Percentiles rank a stretch among this genome's conserved stretches.
Evolutionary conservation across 495 filamentous ascomycete species (phyloP).

Genomic region (Lasiosphaeriaceae sp.): DNA sequence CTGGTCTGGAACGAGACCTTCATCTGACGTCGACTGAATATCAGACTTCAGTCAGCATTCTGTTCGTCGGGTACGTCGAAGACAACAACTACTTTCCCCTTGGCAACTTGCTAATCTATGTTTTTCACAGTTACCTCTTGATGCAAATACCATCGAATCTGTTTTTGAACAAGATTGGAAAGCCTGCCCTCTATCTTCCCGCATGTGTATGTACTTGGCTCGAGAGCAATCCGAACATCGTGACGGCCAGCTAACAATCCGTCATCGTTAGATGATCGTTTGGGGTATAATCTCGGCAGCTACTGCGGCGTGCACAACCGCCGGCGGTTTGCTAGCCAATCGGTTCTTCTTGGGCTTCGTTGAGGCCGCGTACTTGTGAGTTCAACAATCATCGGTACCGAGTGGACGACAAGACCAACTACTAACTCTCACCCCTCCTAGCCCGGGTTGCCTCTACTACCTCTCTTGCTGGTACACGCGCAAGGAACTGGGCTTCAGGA

Average conservation of each 20-base stretch:
- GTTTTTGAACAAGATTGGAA: constrained; percentile 53
- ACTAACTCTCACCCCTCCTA: background rate
- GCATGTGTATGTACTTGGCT: constrained; percentile 37
- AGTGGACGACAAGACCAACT: too few relatives aligned
- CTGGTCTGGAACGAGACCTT: constrained; percentile 45
- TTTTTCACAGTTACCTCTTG: constrained; percentile 44
- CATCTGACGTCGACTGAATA: constrained; percentile 42
- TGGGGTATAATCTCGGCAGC: constrained; percentile 71
- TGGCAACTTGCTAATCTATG: background rate
- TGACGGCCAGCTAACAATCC: too few relatives aligned
- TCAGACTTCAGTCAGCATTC: constrained; percentile 62
- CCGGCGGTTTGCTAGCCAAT: constrained; percentile 57
- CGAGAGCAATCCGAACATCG: too few relatives aligned
- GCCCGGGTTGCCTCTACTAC: constrained; percentile 49
- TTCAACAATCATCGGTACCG: background rate
- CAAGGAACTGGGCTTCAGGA: constrained; percentile 52
- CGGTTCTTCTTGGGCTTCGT: constrained; percentile 71
- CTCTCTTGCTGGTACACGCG: constrained; percentile 60
- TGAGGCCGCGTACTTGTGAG: constrained; percentile 47
- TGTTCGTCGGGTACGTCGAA: constrained; percentile 66
- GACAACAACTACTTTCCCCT: constrained; percentile 2
- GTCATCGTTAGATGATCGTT: constrained; percentile 49
- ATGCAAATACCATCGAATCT: constrained; percentile 61
- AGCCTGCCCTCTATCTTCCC: constrained; percentile 63
- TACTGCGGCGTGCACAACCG: constrained; percentile 59